Evolutionary conservation across 1,284 basidiomycete genomes (phyloP).

Genomic region (Austropuccinia psidii): DNA sequence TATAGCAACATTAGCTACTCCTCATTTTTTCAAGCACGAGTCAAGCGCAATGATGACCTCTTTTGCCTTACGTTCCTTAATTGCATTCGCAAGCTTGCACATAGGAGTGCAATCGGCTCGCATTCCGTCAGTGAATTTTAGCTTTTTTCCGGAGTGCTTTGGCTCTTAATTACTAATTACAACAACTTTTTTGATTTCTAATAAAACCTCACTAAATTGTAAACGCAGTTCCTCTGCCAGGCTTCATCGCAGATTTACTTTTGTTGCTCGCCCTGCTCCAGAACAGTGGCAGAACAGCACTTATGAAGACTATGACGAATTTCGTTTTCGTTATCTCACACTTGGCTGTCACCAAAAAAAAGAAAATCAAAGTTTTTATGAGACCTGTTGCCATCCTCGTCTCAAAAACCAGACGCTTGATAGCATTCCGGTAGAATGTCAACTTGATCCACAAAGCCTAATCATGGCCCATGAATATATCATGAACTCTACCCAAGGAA

Average conservation of each 20-base stretch:
- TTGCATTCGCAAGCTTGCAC: no score
- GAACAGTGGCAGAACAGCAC: conserved; percentile 16
- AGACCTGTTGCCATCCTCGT: conserved; percentile 27
- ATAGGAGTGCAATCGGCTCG: no score
- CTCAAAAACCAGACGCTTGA: conserved; percentile 1
- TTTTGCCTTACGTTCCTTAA: neutral
- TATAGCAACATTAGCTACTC: no score
- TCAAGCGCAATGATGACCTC: neutral
- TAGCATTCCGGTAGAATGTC: conserved; percentile 26
- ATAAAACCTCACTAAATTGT: neutral
- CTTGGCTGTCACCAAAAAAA: conserved; percentile 17
- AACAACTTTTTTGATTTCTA: neutral
- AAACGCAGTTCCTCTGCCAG: conserved; percentile 10
- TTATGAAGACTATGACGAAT: conserved; percentile 28
- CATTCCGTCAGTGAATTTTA: conserved; percentile 3
- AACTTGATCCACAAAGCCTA: conserved; percentile 15
- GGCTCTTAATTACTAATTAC: neutral
- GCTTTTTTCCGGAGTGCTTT: neutral
- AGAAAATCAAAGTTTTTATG: conserved; percentile 12
- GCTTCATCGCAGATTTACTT: conserved; percentile 26
- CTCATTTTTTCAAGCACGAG: no score
- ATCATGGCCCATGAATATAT: conserved; percentile 14
- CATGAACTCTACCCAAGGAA: conserved; percentile 7
- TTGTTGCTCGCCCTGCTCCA: conserved; percentile 22
- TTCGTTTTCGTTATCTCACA: conserved; percentile 24